phyloP scores from a whole-genome alignment of 2,329 filamentous ascomycete species.

The Exophiala sideris region DNA sequence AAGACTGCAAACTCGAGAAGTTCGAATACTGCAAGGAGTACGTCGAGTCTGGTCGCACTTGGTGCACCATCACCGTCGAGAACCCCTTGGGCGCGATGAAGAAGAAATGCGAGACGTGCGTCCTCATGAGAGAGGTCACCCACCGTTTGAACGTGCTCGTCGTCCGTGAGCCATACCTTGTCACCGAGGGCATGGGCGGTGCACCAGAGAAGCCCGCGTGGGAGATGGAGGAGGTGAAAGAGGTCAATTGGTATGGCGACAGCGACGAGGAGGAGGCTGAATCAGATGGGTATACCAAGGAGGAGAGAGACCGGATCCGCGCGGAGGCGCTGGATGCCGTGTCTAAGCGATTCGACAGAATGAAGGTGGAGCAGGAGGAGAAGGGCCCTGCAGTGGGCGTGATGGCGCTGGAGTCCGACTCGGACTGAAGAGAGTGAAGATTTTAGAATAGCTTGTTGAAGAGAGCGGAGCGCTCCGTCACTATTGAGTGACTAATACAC shows the following conservation, averaged over 20 bases:
- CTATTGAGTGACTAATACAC: constrained; percentile 1
- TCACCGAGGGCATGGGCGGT: constrained; percentile 20
- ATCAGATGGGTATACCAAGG: constrained; percentile 14
- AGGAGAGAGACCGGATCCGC: constrained; percentile 8
- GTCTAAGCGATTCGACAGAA: constrained; percentile 6
- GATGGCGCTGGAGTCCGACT: background rate
- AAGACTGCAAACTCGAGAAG: constrained; percentile 7
- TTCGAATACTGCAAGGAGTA: constrained; percentile 11
- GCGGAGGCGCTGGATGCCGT: constrained; percentile 12
- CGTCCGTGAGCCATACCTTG: constrained; percentile 20
- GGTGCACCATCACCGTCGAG: constrained; percentile 9
- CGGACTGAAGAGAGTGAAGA: too few relatives aligned
- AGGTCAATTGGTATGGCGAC: background rate
- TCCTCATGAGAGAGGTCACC: constrained; percentile 16
- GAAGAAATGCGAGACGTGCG: constrained; percentile 15
- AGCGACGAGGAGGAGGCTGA: constrained; percentile 6
- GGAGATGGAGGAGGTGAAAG: constrained; percentile 14
- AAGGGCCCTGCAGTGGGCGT: background rate
- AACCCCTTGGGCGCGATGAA: constrained; percentile 7
- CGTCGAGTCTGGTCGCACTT: background rate
- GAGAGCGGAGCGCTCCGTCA: background rate
- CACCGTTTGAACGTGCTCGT: constrained; percentile 11
- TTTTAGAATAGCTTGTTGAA: too few relatives aligned
- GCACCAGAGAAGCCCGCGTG: constrained; percentile 19
- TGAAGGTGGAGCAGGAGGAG: constrained; percentile 13